phyloP scores from a whole-genome alignment of 176 grass and related monocot genomes.

The Phragmites australis region DNA sequence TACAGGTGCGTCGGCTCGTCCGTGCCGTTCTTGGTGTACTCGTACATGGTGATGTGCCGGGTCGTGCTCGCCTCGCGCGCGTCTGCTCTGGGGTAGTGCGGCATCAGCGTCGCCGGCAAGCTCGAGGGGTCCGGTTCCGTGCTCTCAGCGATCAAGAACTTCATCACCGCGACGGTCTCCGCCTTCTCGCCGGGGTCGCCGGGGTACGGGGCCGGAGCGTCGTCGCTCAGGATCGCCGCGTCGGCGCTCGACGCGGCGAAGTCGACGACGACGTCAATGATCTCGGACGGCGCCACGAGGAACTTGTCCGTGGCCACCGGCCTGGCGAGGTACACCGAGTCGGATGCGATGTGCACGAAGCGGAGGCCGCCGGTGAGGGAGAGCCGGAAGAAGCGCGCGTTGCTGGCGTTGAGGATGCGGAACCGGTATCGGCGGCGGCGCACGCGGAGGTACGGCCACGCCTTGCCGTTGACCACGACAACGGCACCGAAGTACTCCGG shows the following conservation, averaged over 20 bases:
- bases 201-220: slow-evolving; percentile 74
- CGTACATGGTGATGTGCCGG: slow-evolving; percentile 77
- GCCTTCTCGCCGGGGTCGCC: slow-evolving; percentile 74
- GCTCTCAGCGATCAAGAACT: slow-evolving; percentile 71
- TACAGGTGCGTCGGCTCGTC: slow-evolving; percentile 89
- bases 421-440: slow-evolving; percentile 64
- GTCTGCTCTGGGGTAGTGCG: slow-evolving; percentile 31
- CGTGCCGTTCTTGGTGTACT: slow-evolving; percentile 58
- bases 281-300: slow-evolving; percentile 66
- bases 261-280: slow-evolving; percentile 66
- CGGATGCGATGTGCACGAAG: slow-evolving; percentile 60
- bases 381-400: slow-evolving; percentile 70
- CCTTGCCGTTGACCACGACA: slow-evolving; percentile 66
- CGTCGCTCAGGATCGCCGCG: slow-evolving; percentile 44
- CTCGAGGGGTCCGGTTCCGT: slow-evolving; percentile 41
- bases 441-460: slow-evolving; percentile 68
- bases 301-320: slow-evolving; percentile 34
- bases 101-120: slow-evolving; percentile 48
- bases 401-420: slow-evolving; percentile 84
- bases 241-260: slow-evolving; percentile 24
- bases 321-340: slow-evolving; percentile 51
- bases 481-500: slow-evolving; percentile 78
- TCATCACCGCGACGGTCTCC: slow-evolving; percentile 59
- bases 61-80: slow-evolving; percentile 4
- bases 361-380: slow-evolving; percentile 47